Conservation (phyloP, 2,329 filamentous ascomycete genomes). For the Samsoniella hepiali region DNA sequence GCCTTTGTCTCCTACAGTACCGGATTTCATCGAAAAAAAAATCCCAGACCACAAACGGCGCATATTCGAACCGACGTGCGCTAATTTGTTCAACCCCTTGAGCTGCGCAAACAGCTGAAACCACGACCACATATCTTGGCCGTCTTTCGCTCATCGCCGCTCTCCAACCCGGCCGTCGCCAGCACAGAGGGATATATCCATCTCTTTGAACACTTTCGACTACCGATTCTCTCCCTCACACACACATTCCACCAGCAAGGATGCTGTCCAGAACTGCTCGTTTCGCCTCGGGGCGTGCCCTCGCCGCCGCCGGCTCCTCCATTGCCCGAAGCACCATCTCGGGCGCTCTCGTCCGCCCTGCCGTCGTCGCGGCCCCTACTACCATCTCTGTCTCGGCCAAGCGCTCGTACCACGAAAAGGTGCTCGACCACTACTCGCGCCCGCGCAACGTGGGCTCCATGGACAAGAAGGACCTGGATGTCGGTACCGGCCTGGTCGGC, state of each 20-base stretch:
- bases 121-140: slow-evolving; percentile 9
- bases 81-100: slow-evolving; percentile 12
- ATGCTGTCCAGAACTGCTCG: slow-evolving; percentile 49
- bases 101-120: slow-evolving; percentile 15
- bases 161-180: slow-evolving; percentile 8
- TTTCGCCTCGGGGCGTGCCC: slow-evolving; percentile 42
- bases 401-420: slow-evolving; percentile 53
- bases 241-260: slow-evolving; percentile 24
- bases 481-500: slow-evolving; percentile 88
- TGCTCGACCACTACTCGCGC: slow-evolving; percentile 49
- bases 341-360: slow-evolving; percentile 35
- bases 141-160: slow-evolving; percentile 19
- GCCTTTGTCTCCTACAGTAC: background rate
- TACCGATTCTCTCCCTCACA: background rate
- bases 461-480: slow-evolving; percentile 72
- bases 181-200: slow-evolving; percentile 3
- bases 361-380: slow-evolving; percentile 41
- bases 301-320: slow-evolving; percentile 37
- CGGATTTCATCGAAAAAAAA: background rate
- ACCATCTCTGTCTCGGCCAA: slow-evolving; percentile 39
- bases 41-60: background rate
- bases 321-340: slow-evolving; percentile 26
- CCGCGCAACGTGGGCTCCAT: slow-evolving; percentile 56
- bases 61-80: slow-evolving; percentile 1
- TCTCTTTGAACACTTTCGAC: slow-evolving; percentile 16